Evolutionary conservation across 495 filamentous ascomycete species (phyloP).

Genomic region (Trichoderma orchidacearum): DNA sequence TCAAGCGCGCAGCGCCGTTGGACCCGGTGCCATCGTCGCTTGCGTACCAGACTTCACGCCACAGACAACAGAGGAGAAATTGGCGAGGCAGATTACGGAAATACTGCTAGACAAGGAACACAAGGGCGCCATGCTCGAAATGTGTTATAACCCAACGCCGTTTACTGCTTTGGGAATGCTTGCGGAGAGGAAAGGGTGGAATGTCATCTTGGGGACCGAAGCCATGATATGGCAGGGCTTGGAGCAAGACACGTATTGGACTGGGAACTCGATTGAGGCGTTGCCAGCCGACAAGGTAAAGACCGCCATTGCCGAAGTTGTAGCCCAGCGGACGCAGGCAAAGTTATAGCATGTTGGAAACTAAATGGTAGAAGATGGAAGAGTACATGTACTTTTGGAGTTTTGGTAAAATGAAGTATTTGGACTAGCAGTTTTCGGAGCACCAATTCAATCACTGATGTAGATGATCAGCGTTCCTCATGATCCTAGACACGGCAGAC

Average conservation of each 20-base stretch:
- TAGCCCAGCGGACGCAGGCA: conserved; percentile 9
- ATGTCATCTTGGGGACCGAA: conserved; percentile 56
- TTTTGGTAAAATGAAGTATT: no score
- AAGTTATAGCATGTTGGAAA: not conserved
- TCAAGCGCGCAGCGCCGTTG: conserved; percentile 40
- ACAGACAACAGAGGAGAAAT: conserved; percentile 41
- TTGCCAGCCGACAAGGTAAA: conserved; percentile 42
- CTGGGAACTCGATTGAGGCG: conserved; percentile 34
- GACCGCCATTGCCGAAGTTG: conserved; percentile 28
- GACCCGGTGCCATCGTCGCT: conserved; percentile 46
- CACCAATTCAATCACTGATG: no score
- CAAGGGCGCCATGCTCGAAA: conserved; percentile 60
- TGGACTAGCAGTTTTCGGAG: no score
- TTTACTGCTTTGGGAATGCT: conserved; percentile 49
- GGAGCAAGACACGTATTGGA: conserved; percentile 57
- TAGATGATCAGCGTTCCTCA: no score
- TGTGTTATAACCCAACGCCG: conserved; percentile 65
- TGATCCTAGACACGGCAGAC: no score
- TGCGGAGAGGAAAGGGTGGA: conserved; percentile 45
- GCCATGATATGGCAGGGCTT: conserved; percentile 65
- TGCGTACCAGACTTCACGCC: conserved; percentile 61
- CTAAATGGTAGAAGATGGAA: not conserved
- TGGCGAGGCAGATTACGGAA: conserved; percentile 40
- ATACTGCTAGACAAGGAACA: conserved; percentile 33
- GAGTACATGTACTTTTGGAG: no score